Evolutionary conservation across 768 basidiomycete species (phyloP), one percentile per base, ranked within the genome.

Genomic region (Pleurotus sapidus): DNA sequence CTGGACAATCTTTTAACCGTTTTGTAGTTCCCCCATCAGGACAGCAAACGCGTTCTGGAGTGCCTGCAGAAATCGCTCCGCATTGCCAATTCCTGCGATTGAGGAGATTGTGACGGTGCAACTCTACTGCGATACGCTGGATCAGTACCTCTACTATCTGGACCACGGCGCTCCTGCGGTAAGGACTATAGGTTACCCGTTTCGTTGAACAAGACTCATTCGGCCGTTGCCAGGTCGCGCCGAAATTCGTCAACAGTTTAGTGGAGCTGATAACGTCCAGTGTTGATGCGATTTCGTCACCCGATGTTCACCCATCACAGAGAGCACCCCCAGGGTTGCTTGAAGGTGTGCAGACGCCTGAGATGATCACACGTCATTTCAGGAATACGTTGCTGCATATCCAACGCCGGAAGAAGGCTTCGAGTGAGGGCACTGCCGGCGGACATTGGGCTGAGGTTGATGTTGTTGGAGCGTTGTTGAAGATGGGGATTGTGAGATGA

Each of bases 21-120:
- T 49, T 27, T 55, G 1, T 60, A 90, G 91, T 89, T 86, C 65
- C 91, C 91, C 43, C 88, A 91, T 66, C 89, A 93, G 63, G 97
- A 99, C 67, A 95, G 95, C 72, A 98, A 98, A 67, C 91, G 97
- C 20, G 95, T 99, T 0, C 77, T 99, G 30, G 97, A 99, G 71
- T 99, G 97, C 68, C 78, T 99, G 30, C 97, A 99, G 70, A 98
- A 98, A 69, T 92, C 95, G 3, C 79, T 98, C 23, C 86, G 96
- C 2, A 98, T 97, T 64, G 97, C 97, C 4, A 95, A 95, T 65
- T 95, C 93, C 93, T 2, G 93, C 93, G 23, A 95, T 94, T 54
- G 97, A 98, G 71, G 95, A 98, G 66, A 91, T 98, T 60, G 92
- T 97, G 39, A 98, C 93, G 3, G 89, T 98, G 2, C 96, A 98